Percentiles rank a stretch among this genome's conserved stretches.
These are phyloP conservation scores for Evernia prunastri DNA, from an alignment of 495 filamentous ascomycete genomes.

Conservation along the genomic window DNA sequence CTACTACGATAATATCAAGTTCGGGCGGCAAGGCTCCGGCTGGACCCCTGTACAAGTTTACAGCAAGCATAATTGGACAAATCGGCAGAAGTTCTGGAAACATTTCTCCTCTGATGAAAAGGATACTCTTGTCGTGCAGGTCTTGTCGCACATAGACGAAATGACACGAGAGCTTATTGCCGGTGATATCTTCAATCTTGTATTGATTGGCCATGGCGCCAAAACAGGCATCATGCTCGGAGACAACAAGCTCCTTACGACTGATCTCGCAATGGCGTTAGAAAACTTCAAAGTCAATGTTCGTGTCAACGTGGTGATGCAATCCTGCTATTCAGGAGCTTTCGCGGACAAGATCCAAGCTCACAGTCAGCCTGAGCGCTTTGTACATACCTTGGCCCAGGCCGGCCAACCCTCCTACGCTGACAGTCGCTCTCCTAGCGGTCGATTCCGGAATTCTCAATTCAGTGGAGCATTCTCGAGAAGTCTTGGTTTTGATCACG, in stretches of 20 bases:
- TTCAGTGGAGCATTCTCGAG: background rate
- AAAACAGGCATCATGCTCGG: background rate
- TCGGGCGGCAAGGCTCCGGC: background rate
- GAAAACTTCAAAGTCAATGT: background rate
- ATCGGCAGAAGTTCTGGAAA: background rate
- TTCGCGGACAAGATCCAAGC: background rate
- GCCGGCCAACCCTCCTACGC: background rate
- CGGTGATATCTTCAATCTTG: constrained; percentile 4
- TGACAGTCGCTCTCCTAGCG: too few species aligned
- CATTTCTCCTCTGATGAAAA: background rate
- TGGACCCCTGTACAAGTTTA: background rate
- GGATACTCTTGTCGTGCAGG: background rate
- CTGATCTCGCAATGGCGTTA: background rate
- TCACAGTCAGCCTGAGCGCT: background rate
- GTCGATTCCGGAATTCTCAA: background rate
- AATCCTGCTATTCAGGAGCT: background rate
- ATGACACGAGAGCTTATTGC: background rate
- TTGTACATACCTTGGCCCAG: constrained; percentile 1
- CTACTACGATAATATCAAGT: background rate
- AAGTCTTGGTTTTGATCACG: background rate
- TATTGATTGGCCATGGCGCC: background rate
- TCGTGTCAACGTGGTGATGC: constrained; percentile 1
- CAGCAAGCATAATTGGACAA: background rate
- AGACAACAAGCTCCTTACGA: background rate
- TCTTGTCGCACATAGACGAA: background rate